Evolutionary conservation across 2,329 filamentous ascomycete species (phyloP), one percentile per base, ranked within the genome.

Genomic region (Eurotiales sp.): DNA sequence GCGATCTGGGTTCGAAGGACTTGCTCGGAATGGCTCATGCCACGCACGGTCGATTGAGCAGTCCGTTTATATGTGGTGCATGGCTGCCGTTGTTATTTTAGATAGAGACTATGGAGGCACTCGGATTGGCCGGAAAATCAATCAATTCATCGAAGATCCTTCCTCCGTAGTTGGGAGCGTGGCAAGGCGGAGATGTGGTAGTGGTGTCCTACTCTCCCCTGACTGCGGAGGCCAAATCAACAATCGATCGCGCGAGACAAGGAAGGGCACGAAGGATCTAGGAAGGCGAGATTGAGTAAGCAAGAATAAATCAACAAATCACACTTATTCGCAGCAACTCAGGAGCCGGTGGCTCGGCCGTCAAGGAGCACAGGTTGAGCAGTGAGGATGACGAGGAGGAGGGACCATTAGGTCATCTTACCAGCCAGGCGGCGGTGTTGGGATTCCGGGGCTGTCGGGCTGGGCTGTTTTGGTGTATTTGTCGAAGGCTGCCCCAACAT

Each of bases 341-440:
- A 21, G 43, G 32, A 39, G 37, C 15, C n/a, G 30, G 23, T 45
- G 37, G 12, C 8, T 39, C 25, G 22, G 36, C 44, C n/a, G 36
- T 34, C 12, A 34, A 41, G 19, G 14, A 17, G 22, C n/a, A 46
- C 30, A 22, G 41, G n/a, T 15, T 15, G 14, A 23, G 27, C 50
- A n/a, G n/a, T n/a, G n/a, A n/a, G n/a, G n/a, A n/a, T 47, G 50
- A 40, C 48, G 37, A 19, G 39, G 22, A 25, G 39, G 40, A 36
- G 41, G 45, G 42, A 47, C 17, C 30, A 48, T 53, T 45, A 53
- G 45, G 51, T 49, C 51, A 49, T 49, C 51, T 42, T 37, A 53
- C 51, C 51, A 52, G 29, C 15, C n/a, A 36, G 36, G 27, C 19
- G 45, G 45, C 46, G 45, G 40, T 29, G 40, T 37, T 32, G 46